Base-by-base conservation (phyloP, 2,329 filamentous ascomycete genomes). In the Nemania abortiva region DNA sequence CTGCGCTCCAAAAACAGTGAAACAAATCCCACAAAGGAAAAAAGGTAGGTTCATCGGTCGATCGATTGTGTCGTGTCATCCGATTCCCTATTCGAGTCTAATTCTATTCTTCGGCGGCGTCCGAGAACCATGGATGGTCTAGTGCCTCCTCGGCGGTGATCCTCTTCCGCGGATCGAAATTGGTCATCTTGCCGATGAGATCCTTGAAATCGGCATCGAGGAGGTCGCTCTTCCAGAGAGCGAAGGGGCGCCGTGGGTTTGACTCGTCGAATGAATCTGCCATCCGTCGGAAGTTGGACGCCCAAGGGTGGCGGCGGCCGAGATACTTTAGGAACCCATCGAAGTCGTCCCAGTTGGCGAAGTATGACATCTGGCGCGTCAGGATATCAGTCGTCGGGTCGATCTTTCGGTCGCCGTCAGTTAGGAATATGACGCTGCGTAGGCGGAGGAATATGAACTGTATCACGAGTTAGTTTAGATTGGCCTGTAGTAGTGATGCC, bases 311-410 rank as follows among this genome's bases (percentile, higher is more conserved):
- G 24, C 80, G 74, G 6, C 75, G 75, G 31, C 80, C 81, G 54
- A 85, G 78, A 72, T 82, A 80, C 56, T 79, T 76, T 45, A 86
- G 71, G 64, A 85, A 77, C 22, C 77, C 80, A 42, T 79, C 76
- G 47, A 84, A 77, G 47, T 80, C 79, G 4, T 83, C 75, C 74
- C 77, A 75, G 69, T 85, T 80, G 50, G 79, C 80, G 74, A 86
- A 86, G 71, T 82, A 83, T 2, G 83, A 86, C 15, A 85, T 79
- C 70, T 85, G 84, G 24, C 81, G 81, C 69, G 82, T 79, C 47
- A 85, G 73, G 42, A 85, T 80, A 70, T 81, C 76, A 52, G 78
- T 78, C 54, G 82, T 75, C n/a, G 76, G 77, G 50, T 82, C 80
- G 72, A 74, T 77, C 69, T 74, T 79, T 69, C 71, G 76, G 63